These are phyloP conservation scores for Diatrype stigma DNA, from an alignment of 2,329 filamentous ascomycete species.

Conservation along the genomic window DNA sequence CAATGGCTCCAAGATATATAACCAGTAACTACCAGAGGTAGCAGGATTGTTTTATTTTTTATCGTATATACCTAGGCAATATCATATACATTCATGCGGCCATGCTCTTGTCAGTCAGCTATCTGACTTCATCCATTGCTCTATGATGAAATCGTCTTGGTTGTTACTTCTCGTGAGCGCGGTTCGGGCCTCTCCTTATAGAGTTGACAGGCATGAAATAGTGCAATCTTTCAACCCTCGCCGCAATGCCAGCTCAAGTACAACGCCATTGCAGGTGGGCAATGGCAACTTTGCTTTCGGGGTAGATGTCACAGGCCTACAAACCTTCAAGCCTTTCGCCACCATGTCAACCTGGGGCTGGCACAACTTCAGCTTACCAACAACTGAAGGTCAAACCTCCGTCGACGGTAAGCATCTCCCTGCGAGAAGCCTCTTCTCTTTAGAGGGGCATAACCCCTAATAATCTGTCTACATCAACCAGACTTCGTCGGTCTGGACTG, in stretches of 20 bases:
- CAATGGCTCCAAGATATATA: neutral
- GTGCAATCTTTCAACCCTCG: conserved; percentile 41
- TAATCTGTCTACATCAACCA: conserved; percentile 10
- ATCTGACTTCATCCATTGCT: neutral
- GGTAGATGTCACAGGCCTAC: conserved; percentile 42
- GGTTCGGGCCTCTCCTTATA: conserved; percentile 6
- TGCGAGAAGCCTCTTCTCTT: too few relatives aligned
- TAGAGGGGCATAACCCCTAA: too few relatives aligned
- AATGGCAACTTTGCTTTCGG: conserved; percentile 48
- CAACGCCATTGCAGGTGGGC: conserved; percentile 49
- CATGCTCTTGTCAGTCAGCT: too few relatives aligned
- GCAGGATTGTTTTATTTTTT: too few relatives aligned
- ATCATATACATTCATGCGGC: too few relatives aligned
- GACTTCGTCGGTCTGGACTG: conserved; percentile 39
- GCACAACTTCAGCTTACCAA: conserved; percentile 46
- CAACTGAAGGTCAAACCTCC: conserved; percentile 32
- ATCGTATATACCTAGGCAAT: too few relatives aligned
- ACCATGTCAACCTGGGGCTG: conserved; percentile 46
- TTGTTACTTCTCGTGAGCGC: conserved; percentile 3
- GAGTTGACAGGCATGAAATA: conserved; percentile 29
- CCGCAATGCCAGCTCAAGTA: conserved; percentile 42
- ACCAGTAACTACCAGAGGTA: neutral
- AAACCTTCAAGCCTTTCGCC: conserved; percentile 43
- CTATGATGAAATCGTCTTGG: conserved; percentile 3
- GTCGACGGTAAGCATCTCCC: conserved; percentile 23